Conservation (phyloP, 2,329 filamentous ascomycete species). For the Catunica adiposa region DNA sequence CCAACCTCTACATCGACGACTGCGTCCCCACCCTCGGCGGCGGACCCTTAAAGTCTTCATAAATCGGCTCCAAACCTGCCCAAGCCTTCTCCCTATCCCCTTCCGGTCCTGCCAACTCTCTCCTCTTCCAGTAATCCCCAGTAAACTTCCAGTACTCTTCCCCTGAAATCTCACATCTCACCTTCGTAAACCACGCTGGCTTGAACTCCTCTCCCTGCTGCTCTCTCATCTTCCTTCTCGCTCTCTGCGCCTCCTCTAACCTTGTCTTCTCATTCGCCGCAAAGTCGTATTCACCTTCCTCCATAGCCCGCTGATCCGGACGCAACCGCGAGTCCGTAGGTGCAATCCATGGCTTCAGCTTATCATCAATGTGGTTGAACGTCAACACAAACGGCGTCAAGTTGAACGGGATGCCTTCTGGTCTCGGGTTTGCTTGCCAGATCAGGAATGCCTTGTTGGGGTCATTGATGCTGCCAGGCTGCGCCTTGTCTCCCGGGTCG, state of each 20-base stretch:
- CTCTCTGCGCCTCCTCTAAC: conserved; percentile 79
- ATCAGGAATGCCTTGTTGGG: conserved; percentile 70
- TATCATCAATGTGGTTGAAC: conserved; percentile 80
- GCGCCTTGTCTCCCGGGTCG: conserved; percentile 32
- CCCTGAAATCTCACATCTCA: conserved; percentile 59
- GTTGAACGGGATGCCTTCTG: conserved; percentile 83
- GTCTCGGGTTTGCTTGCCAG: conserved; percentile 75
- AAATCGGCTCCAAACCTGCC: conserved; percentile 65
- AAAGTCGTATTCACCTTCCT: conserved; percentile 91
- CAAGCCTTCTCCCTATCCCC: conserved; percentile 40
- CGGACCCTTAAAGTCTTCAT: conserved; percentile 23
- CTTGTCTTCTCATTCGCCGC: conserved; percentile 89
- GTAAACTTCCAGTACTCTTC: conserved; percentile 84
- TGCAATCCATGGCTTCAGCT: conserved; percentile 58
- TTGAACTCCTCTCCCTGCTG: conserved; percentile 61
- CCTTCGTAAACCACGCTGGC: conserved; percentile 72
- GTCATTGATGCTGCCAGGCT: conserved; percentile 39
- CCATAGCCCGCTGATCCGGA: conserved; percentile 94
- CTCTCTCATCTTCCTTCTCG: conserved; percentile 57
- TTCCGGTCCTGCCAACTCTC: conserved; percentile 45
- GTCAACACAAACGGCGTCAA: conserved; percentile 90
- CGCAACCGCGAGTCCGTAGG: conserved; percentile 88
- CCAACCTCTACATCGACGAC: conserved; percentile 7
- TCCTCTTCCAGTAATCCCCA: conserved; percentile 70
- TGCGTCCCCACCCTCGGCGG: conserved; percentile 10